Evolutionary conservation across 768 basidiomycete genomes (phyloP).

Genomic region (Kwoniella sp.): DNA sequence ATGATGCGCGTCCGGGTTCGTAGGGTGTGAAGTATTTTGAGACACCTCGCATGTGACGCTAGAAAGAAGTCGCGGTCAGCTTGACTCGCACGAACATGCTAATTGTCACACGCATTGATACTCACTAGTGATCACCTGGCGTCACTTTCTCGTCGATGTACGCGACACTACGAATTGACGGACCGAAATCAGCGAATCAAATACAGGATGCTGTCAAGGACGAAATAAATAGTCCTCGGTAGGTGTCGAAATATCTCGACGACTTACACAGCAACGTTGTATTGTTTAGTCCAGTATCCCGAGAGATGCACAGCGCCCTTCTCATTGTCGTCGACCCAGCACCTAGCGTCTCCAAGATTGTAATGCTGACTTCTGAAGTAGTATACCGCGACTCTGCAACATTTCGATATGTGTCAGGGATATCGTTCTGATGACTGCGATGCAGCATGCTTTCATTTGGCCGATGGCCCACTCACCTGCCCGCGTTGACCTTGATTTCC

Average conservation of each 20-base stretch:
- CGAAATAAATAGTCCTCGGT: not conserved
- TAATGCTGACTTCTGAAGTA: slow-evolving; percentile 51
- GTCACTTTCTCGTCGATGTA: slow-evolving; percentile 56
- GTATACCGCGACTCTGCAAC: slow-evolving; percentile 50
- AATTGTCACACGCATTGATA: no score
- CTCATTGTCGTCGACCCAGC: slow-evolving; percentile 56
- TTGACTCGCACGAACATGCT: no score
- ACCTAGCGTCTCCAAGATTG: slow-evolving; percentile 48
- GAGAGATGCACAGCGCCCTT: slow-evolving; percentile 42
- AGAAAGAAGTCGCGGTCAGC: not conserved
- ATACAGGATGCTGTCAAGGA: not conserved
- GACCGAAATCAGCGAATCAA: not conserved
- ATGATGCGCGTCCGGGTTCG: slow-evolving; percentile 44
- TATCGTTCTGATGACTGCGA: not conserved
- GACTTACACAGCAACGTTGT: slow-evolving; percentile 52
- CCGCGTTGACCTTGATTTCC: slow-evolving; percentile 51
- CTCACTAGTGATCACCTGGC: slow-evolving; percentile 54
- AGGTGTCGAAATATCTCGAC: no score
- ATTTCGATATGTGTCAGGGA: no score
- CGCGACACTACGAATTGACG: slow-evolving; percentile 43
- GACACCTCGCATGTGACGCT: slow-evolving; percentile 52
- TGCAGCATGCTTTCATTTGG: not conserved
- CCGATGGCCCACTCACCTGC: slow-evolving; percentile 40
- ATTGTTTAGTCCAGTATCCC: slow-evolving; percentile 50
- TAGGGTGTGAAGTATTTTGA: slow-evolving; percentile 46